Evolutionary conservation across 305 asterid genomes (phyloP).

Genomic region (Solanum hybrid): DNA sequence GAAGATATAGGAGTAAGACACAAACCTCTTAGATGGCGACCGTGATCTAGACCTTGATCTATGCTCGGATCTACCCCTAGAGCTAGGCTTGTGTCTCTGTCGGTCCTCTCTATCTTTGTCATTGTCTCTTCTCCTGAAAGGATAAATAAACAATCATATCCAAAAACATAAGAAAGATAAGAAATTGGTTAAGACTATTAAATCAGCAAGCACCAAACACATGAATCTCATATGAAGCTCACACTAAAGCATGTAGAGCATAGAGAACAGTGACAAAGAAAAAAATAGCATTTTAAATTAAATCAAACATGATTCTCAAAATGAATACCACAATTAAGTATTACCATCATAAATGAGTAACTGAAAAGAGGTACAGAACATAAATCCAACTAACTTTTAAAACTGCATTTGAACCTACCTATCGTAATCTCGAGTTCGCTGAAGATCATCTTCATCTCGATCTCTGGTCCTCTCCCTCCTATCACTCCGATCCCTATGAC

Average conservation of each 20-base stretch:
- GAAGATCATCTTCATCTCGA: conserved; percentile 29
- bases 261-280: not conserved
- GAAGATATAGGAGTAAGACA: not conserved
- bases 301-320: not conserved
- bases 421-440: conserved; percentile 6
- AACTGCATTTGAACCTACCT: no score
- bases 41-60: conserved; percentile 78
- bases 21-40: conserved; percentile 72
- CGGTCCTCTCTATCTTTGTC: conserved; percentile 80
- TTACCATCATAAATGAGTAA: not conserved
- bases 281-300: not conserved
- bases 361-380: not conserved
- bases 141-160: conserved; percentile 1
- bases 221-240: not conserved
- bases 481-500: conserved; percentile 6
- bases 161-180: not conserved
- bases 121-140: conserved; percentile 57
- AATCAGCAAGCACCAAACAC: not conserved
- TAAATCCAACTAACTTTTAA: conserved; percentile 4
- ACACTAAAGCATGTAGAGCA: conserved; percentile 3
- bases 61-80: conserved; percentile 58
- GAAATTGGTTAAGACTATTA: not conserved
- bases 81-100: conserved; percentile 50
- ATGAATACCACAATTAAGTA: not conserved
- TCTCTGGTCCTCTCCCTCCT: conserved; percentile 13